A percentile compares a stretch with the other conserved stretches of the same genome.
Conservation (phyloP, 768 basidiomycete species). For the Cystobasidium tubakii region DNA sequence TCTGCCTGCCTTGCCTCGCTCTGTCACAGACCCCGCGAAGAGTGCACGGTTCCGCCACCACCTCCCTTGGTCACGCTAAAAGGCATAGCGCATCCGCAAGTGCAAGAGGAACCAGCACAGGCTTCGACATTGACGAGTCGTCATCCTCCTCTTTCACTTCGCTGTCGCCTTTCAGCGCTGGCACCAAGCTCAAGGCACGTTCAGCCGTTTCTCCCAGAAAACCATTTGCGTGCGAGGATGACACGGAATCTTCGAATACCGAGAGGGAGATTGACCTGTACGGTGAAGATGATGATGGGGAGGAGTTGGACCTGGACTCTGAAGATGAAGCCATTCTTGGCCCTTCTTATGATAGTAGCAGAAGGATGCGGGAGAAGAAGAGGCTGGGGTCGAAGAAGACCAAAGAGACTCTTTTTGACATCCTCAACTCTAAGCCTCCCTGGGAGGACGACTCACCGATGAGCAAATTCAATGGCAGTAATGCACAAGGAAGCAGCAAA, state of each 20-base stretch:
- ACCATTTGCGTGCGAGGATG: neutral
- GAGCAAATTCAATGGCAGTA: neutral
- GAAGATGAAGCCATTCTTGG: slow-evolving; percentile 32
- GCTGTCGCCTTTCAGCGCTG: neutral
- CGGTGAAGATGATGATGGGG: neutral
- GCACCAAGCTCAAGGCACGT: neutral
- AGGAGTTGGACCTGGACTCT: slow-evolving; percentile 9
- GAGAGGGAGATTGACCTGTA: neutral
- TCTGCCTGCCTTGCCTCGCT: neutral
- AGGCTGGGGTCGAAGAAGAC: slow-evolving; percentile 18
- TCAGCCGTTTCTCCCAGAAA: neutral
- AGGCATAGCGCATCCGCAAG: neutral
- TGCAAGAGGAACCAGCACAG: neutral
- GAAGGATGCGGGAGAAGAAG: neutral
- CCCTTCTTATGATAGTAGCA: neutral
- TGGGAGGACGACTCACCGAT: neutral
- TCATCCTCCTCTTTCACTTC: neutral
- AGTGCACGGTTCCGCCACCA: neutral
- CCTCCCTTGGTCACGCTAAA: neutral
- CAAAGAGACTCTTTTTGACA: slow-evolving; percentile 12
- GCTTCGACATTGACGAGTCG: neutral
- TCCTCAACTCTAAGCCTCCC: slow-evolving; percentile 23
- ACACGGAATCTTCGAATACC: neutral
- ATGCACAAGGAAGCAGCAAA: neutral
- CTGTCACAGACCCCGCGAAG: neutral